Conservation (phyloP, 2,329 filamentous ascomycete species). For the Alternaria sp. region DNA sequence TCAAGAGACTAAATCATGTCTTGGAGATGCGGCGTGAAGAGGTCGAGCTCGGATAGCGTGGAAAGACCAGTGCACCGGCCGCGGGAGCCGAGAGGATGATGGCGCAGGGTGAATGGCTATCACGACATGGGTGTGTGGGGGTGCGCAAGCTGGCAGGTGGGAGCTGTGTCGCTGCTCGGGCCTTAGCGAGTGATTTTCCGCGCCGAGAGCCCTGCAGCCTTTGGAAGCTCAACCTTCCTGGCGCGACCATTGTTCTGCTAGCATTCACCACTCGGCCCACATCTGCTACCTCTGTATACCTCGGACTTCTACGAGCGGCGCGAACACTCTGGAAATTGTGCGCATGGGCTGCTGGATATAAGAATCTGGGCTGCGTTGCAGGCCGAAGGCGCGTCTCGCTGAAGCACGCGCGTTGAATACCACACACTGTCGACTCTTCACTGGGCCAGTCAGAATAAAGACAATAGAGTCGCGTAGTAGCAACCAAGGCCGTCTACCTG, state of each 20-base stretch:
- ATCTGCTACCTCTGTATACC: slow-evolving; percentile 15
- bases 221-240: slow-evolving; percentile 12
- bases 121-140: slow-evolving; percentile 39
- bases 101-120: slow-evolving; percentile 31
- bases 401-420: slow-evolving; percentile 29
- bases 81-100: slow-evolving; percentile 26
- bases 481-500: slow-evolving; percentile 22
- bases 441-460: slow-evolving; percentile 29
- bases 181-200: slow-evolving; percentile 30
- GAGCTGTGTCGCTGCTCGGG: slow-evolving; percentile 18
- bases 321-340: slow-evolving; percentile 26
- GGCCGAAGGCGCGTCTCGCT: slow-evolving; percentile 41
- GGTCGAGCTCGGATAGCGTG: slow-evolving; percentile 4
- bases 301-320: slow-evolving; percentile 24
- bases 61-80: slow-evolving; percentile 20
- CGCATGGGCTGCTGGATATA: slow-evolving; percentile 38
- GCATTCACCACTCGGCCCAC: slow-evolving; percentile 23
- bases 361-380: slow-evolving; percentile 35
- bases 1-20: slow-evolving; percentile 38
- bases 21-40: slow-evolving; percentile 20
- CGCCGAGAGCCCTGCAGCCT: slow-evolving; percentile 22
- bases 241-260: slow-evolving; percentile 21
- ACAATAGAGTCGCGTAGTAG: slow-evolving; percentile 38
- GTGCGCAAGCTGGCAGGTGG: slow-evolving; percentile 32
- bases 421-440: slow-evolving; percentile 27